phyloP scores from a whole-genome alignment of 1,284 basidiomycete genomes.

The Ganoderma sp. region DNA sequence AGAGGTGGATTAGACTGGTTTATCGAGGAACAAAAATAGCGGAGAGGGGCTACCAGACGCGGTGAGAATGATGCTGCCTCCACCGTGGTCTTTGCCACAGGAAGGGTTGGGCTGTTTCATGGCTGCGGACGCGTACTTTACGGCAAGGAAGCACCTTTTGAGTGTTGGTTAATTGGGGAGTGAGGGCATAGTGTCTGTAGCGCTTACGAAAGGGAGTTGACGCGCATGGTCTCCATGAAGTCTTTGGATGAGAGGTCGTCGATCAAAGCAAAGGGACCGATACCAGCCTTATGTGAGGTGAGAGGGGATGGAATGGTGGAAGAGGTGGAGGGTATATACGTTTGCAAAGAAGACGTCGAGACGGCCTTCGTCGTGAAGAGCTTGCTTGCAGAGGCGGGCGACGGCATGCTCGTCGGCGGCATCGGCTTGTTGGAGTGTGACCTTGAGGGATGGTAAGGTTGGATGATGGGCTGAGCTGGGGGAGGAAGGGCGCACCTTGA shows the following conservation, averaged over 20 bases:
- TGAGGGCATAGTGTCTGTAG: conserved; percentile 37
- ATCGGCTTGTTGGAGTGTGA: conserved; percentile 77
- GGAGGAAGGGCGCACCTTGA: conserved; percentile 61
- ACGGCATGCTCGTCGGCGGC: conserved; percentile 84
- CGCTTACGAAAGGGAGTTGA: conserved; percentile 82
- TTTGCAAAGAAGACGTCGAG: conserved; percentile 96
- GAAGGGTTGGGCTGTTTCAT: conserved; percentile 75
- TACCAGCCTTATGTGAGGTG: conserved; percentile 59
- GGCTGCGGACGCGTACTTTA: conserved; percentile 84
- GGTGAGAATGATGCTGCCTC: conserved; percentile 90
- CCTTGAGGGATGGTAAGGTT: conserved; percentile 47
- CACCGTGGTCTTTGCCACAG: conserved; percentile 68
- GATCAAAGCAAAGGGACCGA: conserved; percentile 56
- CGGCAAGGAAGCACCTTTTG: conserved; percentile 84
- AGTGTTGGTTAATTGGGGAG: neutral
- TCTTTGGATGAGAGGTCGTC: conserved; percentile 64
- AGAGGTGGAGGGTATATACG: conserved; percentile 50
- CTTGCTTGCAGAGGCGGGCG: conserved; percentile 70
- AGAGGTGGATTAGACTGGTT: neutral
- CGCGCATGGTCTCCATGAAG: conserved; percentile 78
- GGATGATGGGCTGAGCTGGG: neutral
- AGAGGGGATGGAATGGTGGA: neutral
- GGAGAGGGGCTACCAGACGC: conserved; percentile 70
- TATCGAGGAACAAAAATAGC: neutral
- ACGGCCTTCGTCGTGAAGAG: conserved; percentile 80